Evolutionary conservation across 2,329 filamentous ascomycete genomes (phyloP), one percentile per base, ranked within the genome.

Genomic region (Ilyonectria robusta): DNA sequence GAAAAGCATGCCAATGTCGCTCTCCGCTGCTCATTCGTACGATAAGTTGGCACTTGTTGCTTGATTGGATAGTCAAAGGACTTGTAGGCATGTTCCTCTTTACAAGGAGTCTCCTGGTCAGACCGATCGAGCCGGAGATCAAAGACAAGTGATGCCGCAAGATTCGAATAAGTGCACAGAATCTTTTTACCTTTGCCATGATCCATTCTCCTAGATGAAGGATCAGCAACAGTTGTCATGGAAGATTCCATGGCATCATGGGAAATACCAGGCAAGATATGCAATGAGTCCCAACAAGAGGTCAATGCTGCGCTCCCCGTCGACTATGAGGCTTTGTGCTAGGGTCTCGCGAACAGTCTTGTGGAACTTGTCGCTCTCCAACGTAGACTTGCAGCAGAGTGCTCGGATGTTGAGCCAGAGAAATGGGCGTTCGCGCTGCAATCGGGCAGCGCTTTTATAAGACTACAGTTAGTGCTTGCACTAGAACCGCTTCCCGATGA

Each of bases 361-460:
- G 2, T 75, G 69, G 15, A 77, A 40, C 13, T 51, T 59, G 8
- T 68, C 63, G 29, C 68, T 76, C 66, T 78, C 76, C 59, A 46
- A 13, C 9, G 44, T 54, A 0, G 65, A 70, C n/a, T 69, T 75
- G 13, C 74, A 73, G 3, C 70, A 66, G 1, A 79, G 70, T 0
- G 76, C 74, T 68, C 78, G 79, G 15, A 82, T 78, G 51, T 76
- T 80, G 9, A 79, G 62, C 79, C 80, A 82, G 2, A 82, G 66
- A 31, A 81, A 80, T 2, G 81, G 81, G 48, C 75, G 71, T 8
- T 80, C 72, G 5, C 65, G 59, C 23, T 76, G 75, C 7, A 82
- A 59, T 48, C 75, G 62, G n/a, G 60, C 54, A 21, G 68, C 59
- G 17, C 68, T 73, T 29, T 51, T 44, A 29, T 3, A 19, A 10